Evolutionary conservation across 1,284 basidiomycete species (phyloP).

Genomic region (Sutorius eximius): DNA sequence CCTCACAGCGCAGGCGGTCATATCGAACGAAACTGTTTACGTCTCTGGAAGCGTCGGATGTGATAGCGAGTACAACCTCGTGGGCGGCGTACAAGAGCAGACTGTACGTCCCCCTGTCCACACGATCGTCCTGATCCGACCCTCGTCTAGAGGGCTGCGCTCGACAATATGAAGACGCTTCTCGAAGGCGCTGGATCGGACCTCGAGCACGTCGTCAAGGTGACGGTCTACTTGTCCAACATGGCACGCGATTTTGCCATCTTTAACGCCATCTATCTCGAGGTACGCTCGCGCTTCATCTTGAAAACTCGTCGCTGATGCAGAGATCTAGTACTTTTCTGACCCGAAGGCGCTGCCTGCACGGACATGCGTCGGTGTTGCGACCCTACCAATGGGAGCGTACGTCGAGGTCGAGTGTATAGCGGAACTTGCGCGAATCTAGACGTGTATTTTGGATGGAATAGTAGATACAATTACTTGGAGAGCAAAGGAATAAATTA

Average conservation of each 20-base stretch:
- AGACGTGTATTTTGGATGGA: neutral
- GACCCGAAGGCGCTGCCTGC: conserved; percentile 50
- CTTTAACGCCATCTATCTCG: conserved; percentile 55
- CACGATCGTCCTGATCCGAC: conserved; percentile 27
- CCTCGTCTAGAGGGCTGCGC: conserved; percentile 45
- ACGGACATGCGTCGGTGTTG: conserved; percentile 66
- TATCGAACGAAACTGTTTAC: conserved; percentile 53
- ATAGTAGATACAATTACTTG: neutral
- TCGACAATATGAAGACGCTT: conserved; percentile 58
- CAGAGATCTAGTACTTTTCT: conserved; percentile 48
- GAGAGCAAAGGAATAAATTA: neutral
- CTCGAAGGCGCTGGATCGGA: conserved; percentile 61
- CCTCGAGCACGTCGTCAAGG: conserved; percentile 60
- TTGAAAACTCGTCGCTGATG: neutral
- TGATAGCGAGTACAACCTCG: conserved; percentile 47
- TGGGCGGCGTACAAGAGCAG: conserved; percentile 45
- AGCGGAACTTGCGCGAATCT: conserved; percentile 41
- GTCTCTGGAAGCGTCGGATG: conserved; percentile 62
- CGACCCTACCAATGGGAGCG: conserved; percentile 56
- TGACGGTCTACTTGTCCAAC: conserved; percentile 58
- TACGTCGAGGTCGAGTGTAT: conserved; percentile 69
- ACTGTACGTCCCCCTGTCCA: conserved; percentile 39
- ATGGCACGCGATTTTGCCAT: conserved; percentile 49
- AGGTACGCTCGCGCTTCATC: conserved; percentile 36
- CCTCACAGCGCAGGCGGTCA: conserved; percentile 47